Percentiles rank a stretch among this genome's conserved stretches.
These are phyloP conservation scores for Quercus suber DNA, from an alignment of 306 rosid genomes.

Conservation along the genomic window DNA sequence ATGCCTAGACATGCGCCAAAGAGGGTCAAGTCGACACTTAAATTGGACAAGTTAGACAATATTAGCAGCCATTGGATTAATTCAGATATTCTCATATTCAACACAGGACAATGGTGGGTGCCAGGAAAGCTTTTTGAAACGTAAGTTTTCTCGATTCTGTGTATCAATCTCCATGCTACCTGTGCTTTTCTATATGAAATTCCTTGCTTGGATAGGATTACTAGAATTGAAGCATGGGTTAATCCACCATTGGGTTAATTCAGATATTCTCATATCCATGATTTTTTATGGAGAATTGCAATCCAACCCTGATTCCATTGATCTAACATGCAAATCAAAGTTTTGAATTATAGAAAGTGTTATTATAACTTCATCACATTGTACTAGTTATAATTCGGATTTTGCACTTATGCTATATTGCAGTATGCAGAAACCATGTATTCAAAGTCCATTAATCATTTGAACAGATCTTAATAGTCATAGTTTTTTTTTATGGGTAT, in stretches of 20 bases:
- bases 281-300: neutral
- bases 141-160: constrained; percentile 50
- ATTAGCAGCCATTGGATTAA: constrained; percentile 64
- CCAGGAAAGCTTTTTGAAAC: constrained; percentile 70
- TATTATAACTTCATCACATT: neutral
- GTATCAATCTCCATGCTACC: neutral
- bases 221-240: neutral
- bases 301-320: neutral
- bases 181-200: constrained; percentile 4
- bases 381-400: neutral
- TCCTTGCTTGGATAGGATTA: neutral
- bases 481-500: neutral
- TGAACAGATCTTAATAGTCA: neutral
- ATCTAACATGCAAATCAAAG: neutral
- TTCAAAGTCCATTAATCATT: neutral
- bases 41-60: constrained; percentile 66
- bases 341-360: neutral
- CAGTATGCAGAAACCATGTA: neutral
- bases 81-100: constrained; percentile 83
- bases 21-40: constrained; percentile 75
- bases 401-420: neutral
- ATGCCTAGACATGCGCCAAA: constrained; percentile 63
- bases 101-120: constrained; percentile 98
- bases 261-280: neutral
- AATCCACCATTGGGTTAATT: too few species aligned